Conservation (phyloP, 148 eudicot genomes). For the Suaeda aralocaspica region DNA sequence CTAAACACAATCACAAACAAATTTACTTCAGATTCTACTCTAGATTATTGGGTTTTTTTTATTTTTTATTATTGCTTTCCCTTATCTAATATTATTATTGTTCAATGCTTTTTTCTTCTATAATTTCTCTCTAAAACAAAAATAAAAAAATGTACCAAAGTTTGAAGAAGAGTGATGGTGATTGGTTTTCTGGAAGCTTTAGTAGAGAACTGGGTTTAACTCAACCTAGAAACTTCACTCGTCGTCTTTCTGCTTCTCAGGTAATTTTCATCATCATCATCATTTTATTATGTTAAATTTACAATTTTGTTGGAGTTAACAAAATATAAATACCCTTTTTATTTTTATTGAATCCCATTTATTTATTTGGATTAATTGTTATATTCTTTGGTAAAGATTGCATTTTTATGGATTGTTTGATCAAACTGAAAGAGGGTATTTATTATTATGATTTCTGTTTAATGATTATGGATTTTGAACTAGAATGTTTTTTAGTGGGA, state of each 20-base stretch:
- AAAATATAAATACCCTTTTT: background rate
- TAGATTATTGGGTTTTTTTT: too few relatives aligned
- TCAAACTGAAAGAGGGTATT: background rate
- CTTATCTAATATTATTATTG: too few relatives aligned
- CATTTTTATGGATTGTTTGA: background rate
- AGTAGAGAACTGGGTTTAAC: conserved; percentile 13
- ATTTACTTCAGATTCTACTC: too few relatives aligned
- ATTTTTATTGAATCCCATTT: background rate
- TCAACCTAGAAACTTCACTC: conserved; percentile 5
- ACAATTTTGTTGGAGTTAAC: background rate
- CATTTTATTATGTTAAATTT: background rate
- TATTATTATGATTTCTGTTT: too few relatives aligned
- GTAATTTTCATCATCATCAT: background rate
- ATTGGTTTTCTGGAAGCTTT: conserved; percentile 9
- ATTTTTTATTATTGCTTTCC: too few relatives aligned
- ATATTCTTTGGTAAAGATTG: background rate
- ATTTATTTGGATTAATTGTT: background rate
- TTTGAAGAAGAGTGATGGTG: conserved; percentile 3
- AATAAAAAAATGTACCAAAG: background rate
- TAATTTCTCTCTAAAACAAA: too few relatives aligned
- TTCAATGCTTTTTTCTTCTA: too few relatives aligned
- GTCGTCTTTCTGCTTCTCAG: conserved; percentile 12
- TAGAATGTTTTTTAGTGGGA: background rate
- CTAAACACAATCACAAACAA: too few relatives aligned
- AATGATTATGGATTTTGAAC: background rate